Evolutionary conservation across 495 filamentous ascomycete species (phyloP), one percentile per base, ranked within the genome.

Genomic region (Tuber umbilicatum): DNA sequence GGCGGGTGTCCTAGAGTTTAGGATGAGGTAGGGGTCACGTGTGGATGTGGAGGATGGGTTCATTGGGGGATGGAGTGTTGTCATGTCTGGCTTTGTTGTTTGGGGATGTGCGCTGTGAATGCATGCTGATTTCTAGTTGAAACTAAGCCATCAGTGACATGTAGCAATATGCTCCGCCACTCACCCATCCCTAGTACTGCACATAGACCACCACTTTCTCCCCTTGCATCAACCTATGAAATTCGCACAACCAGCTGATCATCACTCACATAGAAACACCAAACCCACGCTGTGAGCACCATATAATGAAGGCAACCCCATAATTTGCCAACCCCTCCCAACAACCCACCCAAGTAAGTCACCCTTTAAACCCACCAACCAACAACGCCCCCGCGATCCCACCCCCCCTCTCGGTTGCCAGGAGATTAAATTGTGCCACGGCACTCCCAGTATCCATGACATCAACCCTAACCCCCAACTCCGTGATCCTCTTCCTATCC

Each of bases 381-480:
- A 99, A 87, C 86, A 99, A 82, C 21, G 94, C 95, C 16, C 93
- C 95, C 43, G 93, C 95, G 70, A 98, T 90, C 83, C 92, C 89
- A 31, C 86, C 84, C 17, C 94, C 88, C 69, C 93, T 86, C 85
- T 97, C 93, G 68, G 92, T 96, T 64, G 91, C 93, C 69, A 97
- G 84, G 78, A 97, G 78, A 82, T 97, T 97, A 80, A 92, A 97
- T 85, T 94, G 93, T 72, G 93, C 91, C 27, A 94, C 94, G 35
- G 95, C 95, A 85, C 97, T 97, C 74, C 93, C 86, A 47, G 95
- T 99, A 86, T 97, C 95, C 83, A 92, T 88, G 19, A 97, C 87
- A 80, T 99, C 95, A 40, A 98, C 85, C 75, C 92, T 87, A 74
- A 99, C 91, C 0, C 95, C 95, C 73, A 98, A 77, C 37, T 87